phyloP scores from a whole-genome alignment of 345 rosid genomes.

The Citrus hindsii region DNA sequence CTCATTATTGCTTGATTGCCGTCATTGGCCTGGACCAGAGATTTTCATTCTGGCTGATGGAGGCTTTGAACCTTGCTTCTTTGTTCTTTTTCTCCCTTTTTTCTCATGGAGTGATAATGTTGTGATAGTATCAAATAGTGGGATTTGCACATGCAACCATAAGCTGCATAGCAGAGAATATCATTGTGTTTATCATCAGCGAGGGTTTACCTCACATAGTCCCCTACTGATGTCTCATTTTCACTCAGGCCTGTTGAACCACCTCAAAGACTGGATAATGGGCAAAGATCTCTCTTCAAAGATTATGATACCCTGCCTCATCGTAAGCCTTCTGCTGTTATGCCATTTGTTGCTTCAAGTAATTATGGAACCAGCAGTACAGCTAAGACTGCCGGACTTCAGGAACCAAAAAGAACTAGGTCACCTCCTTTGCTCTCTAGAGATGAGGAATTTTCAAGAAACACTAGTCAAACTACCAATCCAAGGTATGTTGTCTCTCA shows the following conservation, averaged over 20 bases:
- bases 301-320: constrained; percentile 37
- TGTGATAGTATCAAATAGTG: background rate
- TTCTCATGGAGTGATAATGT: background rate
- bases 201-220: background rate
- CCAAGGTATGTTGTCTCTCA: constrained; percentile 28
- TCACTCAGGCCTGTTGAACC: constrained; percentile 44
- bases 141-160: background rate
- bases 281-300: constrained; percentile 27
- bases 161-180: background rate
- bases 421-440: constrained; percentile 37
- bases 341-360: constrained; percentile 56
- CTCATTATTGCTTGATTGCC: background rate
- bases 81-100: background rate
- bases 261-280: constrained; percentile 43
- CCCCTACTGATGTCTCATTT: constrained; percentile 1
- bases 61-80: too few species aligned
- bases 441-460: constrained; percentile 30
- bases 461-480: constrained; percentile 23
- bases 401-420: constrained; percentile 53
- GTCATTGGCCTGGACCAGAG: background rate
- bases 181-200: background rate
- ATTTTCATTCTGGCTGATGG: too few species aligned
- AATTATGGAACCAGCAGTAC: constrained; percentile 49
- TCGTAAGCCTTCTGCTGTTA: constrained; percentile 35
- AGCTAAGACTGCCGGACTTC: constrained; percentile 53